Percentiles rank a stretch among this genome's conserved stretches.
These are phyloP conservation scores for Carpinus viminea DNA, from an alignment of 306 rosid species.

Conservation along the genomic window DNA sequence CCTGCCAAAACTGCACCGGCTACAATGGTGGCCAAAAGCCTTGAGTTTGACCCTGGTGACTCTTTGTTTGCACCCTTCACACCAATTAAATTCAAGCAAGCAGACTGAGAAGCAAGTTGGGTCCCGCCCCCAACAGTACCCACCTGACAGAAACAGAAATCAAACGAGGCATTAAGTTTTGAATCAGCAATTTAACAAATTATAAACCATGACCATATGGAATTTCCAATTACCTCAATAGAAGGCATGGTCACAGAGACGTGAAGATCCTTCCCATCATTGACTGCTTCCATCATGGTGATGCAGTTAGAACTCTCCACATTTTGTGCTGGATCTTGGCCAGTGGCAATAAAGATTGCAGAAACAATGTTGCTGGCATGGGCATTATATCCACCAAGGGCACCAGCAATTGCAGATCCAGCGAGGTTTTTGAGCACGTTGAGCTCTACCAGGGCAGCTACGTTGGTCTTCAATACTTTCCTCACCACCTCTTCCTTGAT, in stretches of 20 bases:
- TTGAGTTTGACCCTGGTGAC: constrained; percentile 58
- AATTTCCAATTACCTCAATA: constrained; percentile 46
- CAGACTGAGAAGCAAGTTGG: constrained; percentile 72
- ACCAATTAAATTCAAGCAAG: constrained; percentile 74
- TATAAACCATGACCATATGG: neutral
- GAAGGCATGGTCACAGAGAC: constrained; percentile 77
- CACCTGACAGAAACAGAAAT: constrained; percentile 35
- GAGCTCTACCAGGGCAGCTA: constrained; percentile 58
- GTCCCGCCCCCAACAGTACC: constrained; percentile 85
- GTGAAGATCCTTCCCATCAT: constrained; percentile 69
- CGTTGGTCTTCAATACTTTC: constrained; percentile 67
- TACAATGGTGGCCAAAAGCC: constrained; percentile 58
- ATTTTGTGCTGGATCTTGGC: constrained; percentile 88
- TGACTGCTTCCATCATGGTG: constrained; percentile 72
- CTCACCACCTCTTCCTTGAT: constrained; percentile 60
- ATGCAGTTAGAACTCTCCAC: constrained; percentile 79
- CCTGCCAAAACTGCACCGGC: constrained; percentile 70
- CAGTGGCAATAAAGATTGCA: constrained; percentile 71
- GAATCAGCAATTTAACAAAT: neutral
- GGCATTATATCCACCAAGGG: constrained; percentile 78
- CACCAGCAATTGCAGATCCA: constrained; percentile 70
- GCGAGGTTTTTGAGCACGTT: constrained; percentile 73
- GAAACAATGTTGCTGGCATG: constrained; percentile 82
- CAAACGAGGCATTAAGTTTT: neutral
- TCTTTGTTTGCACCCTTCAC: constrained; percentile 67